These are phyloP conservation scores for Aspergillus jensenii DNA, from an alignment of 2,329 filamentous ascomycete genomes.

Conservation along the genomic window DNA sequence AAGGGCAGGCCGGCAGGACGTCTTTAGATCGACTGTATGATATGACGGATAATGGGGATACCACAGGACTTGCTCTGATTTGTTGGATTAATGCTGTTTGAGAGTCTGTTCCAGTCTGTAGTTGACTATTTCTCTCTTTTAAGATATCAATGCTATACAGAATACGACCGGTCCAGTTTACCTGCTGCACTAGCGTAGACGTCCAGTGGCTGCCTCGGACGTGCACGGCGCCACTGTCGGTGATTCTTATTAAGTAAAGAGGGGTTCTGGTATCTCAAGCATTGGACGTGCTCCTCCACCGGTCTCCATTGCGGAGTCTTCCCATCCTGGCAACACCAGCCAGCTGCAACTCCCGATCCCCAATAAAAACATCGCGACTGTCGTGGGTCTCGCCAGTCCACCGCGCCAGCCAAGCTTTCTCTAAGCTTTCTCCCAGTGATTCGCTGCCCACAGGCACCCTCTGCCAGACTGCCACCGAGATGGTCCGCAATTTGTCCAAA, in stretches of 20 bases:
- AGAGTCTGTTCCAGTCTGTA: constrained; percentile 2
- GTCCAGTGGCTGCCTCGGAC: no score
- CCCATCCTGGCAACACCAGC: not conserved
- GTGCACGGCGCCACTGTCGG: no score
- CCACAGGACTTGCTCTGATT: constrained; percentile 12
- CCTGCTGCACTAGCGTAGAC: no score
- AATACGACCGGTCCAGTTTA: no score
- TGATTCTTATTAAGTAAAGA: not conserved
- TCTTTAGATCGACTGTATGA: constrained; percentile 14
- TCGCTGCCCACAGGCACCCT: constrained; percentile 7
- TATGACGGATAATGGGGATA: constrained; percentile 15
- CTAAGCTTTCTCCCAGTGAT: constrained; percentile 20
- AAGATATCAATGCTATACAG: constrained; percentile 6
- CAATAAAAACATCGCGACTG: not conserved
- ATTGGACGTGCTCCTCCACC: not conserved
- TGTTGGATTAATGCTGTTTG: constrained; percentile 11
- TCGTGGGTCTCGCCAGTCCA: not conserved
- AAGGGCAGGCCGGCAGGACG: not conserved
- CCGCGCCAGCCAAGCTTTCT: constrained; percentile 21
- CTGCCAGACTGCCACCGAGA: not conserved
- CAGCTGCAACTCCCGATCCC: not conserved
- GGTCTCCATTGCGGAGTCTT: not conserved
- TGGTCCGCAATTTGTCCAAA: not conserved
- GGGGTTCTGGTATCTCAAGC: no score
- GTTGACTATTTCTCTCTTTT: constrained; percentile 6